Percentiles rank a stretch among this genome's conserved stretches.
phyloP scores from a whole-genome alignment of 352 stramenopile genomes.

The Plasmopara muralis region DNA sequence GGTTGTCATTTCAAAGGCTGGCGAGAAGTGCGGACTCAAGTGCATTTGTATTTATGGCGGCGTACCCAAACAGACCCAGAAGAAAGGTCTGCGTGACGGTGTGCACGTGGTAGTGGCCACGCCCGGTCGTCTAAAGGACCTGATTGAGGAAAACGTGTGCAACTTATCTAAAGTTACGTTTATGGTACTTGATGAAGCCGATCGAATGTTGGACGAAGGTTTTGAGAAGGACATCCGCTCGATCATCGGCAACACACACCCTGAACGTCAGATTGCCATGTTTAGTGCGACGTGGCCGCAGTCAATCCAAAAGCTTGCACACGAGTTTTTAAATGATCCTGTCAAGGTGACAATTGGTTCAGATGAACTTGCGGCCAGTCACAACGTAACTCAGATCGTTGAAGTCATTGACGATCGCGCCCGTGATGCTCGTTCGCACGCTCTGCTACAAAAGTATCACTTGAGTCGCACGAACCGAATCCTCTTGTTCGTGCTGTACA shows the following conservation, averaged over 20 bases:
- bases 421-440: constrained; percentile 79
- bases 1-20: constrained; percentile 89
- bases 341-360: constrained; percentile 92
- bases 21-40: constrained; percentile 78
- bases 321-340: constrained; percentile 92
- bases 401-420: constrained; percentile 91
- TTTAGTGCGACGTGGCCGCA: constrained; percentile 97
- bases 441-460: constrained; percentile 93
- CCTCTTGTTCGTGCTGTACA: constrained; percentile 98
- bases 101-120: constrained; percentile 94
- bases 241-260: constrained; percentile 78
- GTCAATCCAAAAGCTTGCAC: constrained; percentile 93
- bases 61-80: constrained; percentile 92
- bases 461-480: constrained; percentile 87
- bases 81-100: constrained; percentile 78
- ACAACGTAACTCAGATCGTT: constrained; percentile 93
- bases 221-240: constrained; percentile 93
- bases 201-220: constrained; percentile 91
- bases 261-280: constrained; percentile 94
- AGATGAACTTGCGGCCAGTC: constrained; percentile 93
- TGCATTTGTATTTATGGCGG: constrained; percentile 94
- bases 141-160: constrained; percentile 79
- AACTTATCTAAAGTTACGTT: constrained; percentile 87
- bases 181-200: constrained; percentile 94
- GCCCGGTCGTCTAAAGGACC: constrained; percentile 91